Evolutionary conservation across 352 stramenopile species (phyloP), one percentile per base, ranked within the genome.

Genomic region (Globisporangium barbulae): DNA sequence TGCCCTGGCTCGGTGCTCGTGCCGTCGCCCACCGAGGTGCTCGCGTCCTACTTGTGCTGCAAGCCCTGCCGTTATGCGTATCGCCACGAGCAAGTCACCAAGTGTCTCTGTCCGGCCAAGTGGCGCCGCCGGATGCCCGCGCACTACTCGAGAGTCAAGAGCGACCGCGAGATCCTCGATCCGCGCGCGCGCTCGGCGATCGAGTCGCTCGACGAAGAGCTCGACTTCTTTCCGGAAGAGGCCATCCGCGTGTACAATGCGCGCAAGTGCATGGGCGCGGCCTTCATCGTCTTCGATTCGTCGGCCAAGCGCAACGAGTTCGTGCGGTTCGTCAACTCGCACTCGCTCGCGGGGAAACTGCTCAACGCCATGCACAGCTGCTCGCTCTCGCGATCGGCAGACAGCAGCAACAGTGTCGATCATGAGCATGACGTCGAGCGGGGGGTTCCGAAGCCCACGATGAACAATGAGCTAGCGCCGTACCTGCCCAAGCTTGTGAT

Each of bases 241-340:
- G 78, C 78, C 10, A 61, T 91, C 21, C 69, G 79, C 6, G 65
- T 89, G 39, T 93, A 91, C 65, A 63, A 67, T 9, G 73, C 85
- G 41, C 71, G 79, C 2, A 65, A 76, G 59, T 90, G 85, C 54
- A 75, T 80, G 48, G 85, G 85, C 4, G 79, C 79, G 1, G 85
- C 85, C 6, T 93, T 93, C 50, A 75, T 93, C 9, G 79, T 88
- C 28, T 93, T 93, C 60, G 75, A 87, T 58, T 88, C 79, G 17
- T 76, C 75, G 1, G 69, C 67, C 3, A 86, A 70, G 2, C 80
- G 82, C n/a, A 76, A 88, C 44, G 72, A 78, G 28, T 91, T 91
- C 35, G 70, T 89, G 15, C 68, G 69, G 0, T 70, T 86, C 35
- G 75, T 89, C 6, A 71, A 76, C 31, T 69, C 72, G 35, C 77